phyloP scores from a whole-genome alignment of 2,329 filamentous ascomycete genomes.

The Juglanconis juglandina region DNA sequence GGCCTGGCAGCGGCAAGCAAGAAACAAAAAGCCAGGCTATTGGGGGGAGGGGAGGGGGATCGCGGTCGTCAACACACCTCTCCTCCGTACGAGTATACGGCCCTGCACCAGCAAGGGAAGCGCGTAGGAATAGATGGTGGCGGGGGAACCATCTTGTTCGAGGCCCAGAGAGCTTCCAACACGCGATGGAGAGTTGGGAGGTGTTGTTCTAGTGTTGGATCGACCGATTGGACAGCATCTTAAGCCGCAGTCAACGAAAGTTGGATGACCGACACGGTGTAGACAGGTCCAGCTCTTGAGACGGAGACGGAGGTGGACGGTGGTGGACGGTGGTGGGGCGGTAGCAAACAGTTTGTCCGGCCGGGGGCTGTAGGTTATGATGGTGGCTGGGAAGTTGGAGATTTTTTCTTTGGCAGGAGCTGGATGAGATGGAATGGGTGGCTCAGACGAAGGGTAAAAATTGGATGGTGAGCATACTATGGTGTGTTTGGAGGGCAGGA shows the following conservation, averaged over 20 bases:
- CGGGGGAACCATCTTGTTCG: conserved; percentile 48
- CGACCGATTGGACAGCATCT: conserved; percentile 16
- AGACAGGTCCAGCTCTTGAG: not conserved
- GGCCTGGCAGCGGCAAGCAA: not conserved
- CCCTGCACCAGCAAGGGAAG: conserved; percentile 89
- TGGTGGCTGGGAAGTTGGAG: conserved; percentile 2
- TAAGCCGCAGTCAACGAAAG: not conserved
- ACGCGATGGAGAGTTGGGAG: conserved; percentile 8
- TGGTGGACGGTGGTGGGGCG: conserved; percentile 1
- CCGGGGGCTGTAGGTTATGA: not conserved
- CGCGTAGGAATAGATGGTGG: conserved; percentile 65
- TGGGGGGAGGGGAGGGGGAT: too few species aligned
- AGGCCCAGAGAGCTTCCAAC: not conserved
- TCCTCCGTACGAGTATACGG: conserved; percentile 90
- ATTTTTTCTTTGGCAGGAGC: not conserved
- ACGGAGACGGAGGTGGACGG: not conserved
- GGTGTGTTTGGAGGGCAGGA: not conserved
- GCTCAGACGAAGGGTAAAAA: not conserved
- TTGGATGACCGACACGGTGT: not conserved
- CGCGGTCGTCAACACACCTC: conserved; percentile 50
- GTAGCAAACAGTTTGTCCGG: not conserved
- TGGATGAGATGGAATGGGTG: not conserved
- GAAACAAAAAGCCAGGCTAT: not conserved
- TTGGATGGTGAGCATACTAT: not conserved
- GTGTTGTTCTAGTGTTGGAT: conserved; percentile 11